Conservation (phyloP, 2,329 filamentous ascomycete genomes). For the Clonostachys chloroleuca region DNA sequence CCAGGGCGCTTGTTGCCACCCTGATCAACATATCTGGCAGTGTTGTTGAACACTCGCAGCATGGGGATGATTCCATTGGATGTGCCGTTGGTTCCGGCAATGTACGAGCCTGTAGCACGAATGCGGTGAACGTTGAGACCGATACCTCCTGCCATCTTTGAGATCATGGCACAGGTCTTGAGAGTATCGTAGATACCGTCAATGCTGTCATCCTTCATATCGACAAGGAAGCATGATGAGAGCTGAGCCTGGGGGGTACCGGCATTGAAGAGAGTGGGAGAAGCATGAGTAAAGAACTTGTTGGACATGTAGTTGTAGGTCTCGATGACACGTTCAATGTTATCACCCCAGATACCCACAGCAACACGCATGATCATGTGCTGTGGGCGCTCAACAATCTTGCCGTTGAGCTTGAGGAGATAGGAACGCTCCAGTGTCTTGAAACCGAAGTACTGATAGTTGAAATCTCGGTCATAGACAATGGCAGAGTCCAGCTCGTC, state of each 20-base stretch:
- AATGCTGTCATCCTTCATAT: slow-evolving; percentile 99
- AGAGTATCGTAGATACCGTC: slow-evolving; percentile 99
- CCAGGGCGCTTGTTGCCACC: slow-evolving; percentile 98
- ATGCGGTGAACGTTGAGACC: slow-evolving; percentile 96
- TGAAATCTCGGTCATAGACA: slow-evolving; percentile 98
- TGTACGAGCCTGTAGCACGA: slow-evolving; percentile 95
- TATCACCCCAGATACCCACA: slow-evolving; percentile 92
- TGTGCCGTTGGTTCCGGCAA: slow-evolving; percentile 94
- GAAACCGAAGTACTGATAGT: slow-evolving; percentile 99
- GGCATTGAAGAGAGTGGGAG: slow-evolving; percentile 95
- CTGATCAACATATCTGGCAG: slow-evolving; percentile 96
- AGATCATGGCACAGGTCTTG: slow-evolving; percentile 99
- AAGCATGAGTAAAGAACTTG: slow-evolving; percentile 98
- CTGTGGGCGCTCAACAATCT: slow-evolving; percentile 94
- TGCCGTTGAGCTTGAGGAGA: slow-evolving; percentile 89
- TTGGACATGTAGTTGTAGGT: slow-evolving; percentile 99
- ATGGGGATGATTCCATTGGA: slow-evolving; percentile 97
- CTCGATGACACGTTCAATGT: slow-evolving; percentile 92
- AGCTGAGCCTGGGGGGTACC: slow-evolving; percentile 92
- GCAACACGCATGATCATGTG: slow-evolving; percentile 99
- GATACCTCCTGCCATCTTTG: slow-evolving; percentile 98
- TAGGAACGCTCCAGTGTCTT: slow-evolving; percentile 99
- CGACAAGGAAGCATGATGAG: slow-evolving; percentile 97
- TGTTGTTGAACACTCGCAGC: slow-evolving; percentile 99
- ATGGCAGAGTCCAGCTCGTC: slow-evolving; percentile 98